These are phyloP conservation scores for Erythrophleum fordii DNA, from an alignment of 306 rosid genomes.

Conservation along the genomic window DNA sequence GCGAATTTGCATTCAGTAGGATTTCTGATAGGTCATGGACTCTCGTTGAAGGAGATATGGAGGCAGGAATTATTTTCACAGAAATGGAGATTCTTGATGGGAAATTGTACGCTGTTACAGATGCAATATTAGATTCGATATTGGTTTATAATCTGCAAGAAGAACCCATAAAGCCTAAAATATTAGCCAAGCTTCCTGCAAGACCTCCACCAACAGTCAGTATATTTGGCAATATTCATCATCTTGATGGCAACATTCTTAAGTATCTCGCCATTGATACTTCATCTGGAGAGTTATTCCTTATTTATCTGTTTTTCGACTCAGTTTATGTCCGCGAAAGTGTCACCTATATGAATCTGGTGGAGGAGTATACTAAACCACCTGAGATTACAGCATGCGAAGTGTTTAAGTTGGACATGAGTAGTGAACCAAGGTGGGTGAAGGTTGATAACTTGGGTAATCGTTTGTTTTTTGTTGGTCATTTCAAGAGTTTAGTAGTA, in stretches of 20 bases:
- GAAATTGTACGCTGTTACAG: neutral
- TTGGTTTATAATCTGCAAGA: neutral
- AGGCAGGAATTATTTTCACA: neutral
- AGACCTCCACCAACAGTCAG: no score
- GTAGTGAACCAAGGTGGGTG: neutral
- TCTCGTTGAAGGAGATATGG: neutral
- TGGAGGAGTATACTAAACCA: neutral
- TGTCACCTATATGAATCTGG: no score
- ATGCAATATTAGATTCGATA: neutral
- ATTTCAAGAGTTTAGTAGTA: neutral
- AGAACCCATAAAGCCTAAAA: neutral
- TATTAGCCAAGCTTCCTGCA: neutral
- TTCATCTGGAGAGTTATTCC: neutral
- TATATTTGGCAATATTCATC: no score
- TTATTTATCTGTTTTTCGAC: neutral
- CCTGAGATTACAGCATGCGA: neutral
- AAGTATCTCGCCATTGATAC: neutral
- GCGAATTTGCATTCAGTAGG: neutral
- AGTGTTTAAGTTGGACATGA: neutral
- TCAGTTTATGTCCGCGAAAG: no score
- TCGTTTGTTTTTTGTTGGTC: neutral
- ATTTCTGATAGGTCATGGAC: neutral
- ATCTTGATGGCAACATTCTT: no score
- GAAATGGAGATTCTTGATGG: neutral
- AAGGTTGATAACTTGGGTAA: neutral